Evolutionary conservation across 306 rosid species (phyloP), one percentile per base, ranked within the genome.

Genomic region (Quercus cerris): DNA sequence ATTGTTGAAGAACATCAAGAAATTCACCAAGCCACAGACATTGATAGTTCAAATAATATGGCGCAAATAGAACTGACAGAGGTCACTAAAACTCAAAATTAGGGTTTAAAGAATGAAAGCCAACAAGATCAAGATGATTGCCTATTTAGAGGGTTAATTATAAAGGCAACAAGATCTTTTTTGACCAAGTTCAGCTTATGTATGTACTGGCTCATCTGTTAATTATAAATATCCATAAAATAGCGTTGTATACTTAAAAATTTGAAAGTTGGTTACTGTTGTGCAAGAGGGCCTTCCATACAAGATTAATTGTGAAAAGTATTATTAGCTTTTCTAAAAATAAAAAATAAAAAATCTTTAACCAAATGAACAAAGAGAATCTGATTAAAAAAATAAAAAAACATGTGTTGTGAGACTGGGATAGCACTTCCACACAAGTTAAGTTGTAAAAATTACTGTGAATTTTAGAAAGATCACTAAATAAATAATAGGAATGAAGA

Each of bases 1-100:
- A 82, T 58, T 44, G 81, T 71, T 33, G 80, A 79, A 57, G 75
- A 59, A 19, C 38, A 18, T 57, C 76, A 44, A 75, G 79, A 75
- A 77, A 62, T 56, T 75, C 70, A 25, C 17, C 78, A 44, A 55
- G 30, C n/a, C 68, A 41, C 74, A 66, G 17, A 2, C 67, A 56
- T 30, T 69, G 66, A 12, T 33, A 5, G 14, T 33, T 44, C 71
- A 20, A 51, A 75, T 10, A 2, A 44, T 22, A 27, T 7, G 52
- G 77, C 20, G 19, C 80, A 73, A 8, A 68, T 35, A 6, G 79
- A 76, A 57, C 70, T 68, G 22, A 44, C 22, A 10, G 58, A 33
- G 31, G 63, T 28, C 25, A 67, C 11, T 67, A 18, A 31, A 7
- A 35, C n/a, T 19, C 17, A 3, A 67, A 6, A 17, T 1, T 33